Conservation (phyloP, 2,329 filamentous ascomycete genomes). For the Nannizziopsis arthrosporioides region DNA sequence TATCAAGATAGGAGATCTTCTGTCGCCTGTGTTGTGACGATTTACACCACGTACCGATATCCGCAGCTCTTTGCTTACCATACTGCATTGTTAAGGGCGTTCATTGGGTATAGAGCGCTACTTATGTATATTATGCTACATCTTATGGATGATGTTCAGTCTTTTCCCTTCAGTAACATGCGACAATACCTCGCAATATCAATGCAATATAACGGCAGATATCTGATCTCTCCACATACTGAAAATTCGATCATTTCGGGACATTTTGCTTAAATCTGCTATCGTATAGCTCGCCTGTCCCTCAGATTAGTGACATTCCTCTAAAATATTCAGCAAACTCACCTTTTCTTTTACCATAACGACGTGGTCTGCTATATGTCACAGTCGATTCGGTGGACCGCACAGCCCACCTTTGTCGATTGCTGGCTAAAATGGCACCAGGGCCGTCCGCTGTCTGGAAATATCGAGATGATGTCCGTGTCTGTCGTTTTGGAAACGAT, state of each 20-base stretch:
- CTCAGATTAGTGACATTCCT: background rate
- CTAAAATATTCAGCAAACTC: conserved; percentile 4
- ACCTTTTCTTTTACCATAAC: conserved; percentile 22
- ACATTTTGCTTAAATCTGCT: conserved; percentile 12
- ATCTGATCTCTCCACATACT: background rate
- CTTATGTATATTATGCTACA: background rate
- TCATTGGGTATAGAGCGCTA: background rate
- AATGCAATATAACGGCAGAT: background rate
- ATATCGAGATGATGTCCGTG: conserved; percentile 17
- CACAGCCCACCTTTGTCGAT: conserved; percentile 9
- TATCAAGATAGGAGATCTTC: background rate
- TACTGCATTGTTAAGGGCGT: conserved; percentile 2
- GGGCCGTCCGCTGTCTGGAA: conserved; percentile 23
- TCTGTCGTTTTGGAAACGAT: conserved; percentile 13
- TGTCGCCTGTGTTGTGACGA: background rate
- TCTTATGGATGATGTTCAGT: background rate
- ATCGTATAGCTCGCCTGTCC: conserved; percentile 13
- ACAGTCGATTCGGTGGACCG: conserved; percentile 12
- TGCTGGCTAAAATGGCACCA: conserved; percentile 12
- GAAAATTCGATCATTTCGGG: background rate
- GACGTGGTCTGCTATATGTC: conserved; percentile 10
- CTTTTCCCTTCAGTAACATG: background rate
- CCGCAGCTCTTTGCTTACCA: background rate
- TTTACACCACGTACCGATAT: conserved; percentile 2
- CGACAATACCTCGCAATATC: background rate